These are phyloP conservation scores for Corylus avellana DNA, from an alignment of 306 rosid genomes.

Conservation along the genomic window DNA sequence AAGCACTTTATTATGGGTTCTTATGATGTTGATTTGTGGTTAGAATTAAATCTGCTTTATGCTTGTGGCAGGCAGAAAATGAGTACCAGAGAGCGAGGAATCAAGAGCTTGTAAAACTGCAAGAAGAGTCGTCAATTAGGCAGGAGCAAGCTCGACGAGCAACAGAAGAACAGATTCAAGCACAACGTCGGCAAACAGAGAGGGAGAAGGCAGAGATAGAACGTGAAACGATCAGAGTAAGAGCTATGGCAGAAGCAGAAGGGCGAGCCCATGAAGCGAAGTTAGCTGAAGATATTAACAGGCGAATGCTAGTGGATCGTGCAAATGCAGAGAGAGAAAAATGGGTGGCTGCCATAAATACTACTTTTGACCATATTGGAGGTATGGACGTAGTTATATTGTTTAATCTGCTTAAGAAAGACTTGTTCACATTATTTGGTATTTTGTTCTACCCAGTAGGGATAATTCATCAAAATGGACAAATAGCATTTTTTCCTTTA, in stretches of 20 bases:
- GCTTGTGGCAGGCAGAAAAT: conserved; percentile 73
- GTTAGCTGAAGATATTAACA: conserved; percentile 84
- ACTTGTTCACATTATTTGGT: neutral
- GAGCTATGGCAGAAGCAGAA: conserved; percentile 94
- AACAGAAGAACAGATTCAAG: conserved; percentile 94
- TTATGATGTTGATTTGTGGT: neutral
- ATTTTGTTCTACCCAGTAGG: neutral
- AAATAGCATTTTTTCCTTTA: neutral
- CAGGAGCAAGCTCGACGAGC: conserved; percentile 93
- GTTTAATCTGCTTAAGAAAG: neutral
- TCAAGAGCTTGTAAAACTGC: conserved; percentile 88
- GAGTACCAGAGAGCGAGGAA: conserved; percentile 84
- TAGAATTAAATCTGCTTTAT: neutral
- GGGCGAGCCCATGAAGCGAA: conserved; percentile 92
- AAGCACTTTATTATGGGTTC: conserved; percentile 9
- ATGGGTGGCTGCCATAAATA: conserved; percentile 93
- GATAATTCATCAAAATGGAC: neutral
- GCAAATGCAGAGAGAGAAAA: conserved; percentile 95
- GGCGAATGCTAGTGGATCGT: conserved; percentile 73
- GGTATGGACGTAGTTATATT: conserved; percentile 49
- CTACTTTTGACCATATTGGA: conserved; percentile 97
- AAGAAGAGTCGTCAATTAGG: conserved; percentile 91
- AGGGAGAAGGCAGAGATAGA: conserved; percentile 94
- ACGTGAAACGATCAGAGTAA: conserved; percentile 84
- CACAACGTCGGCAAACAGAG: conserved; percentile 84